These are phyloP conservation scores for Chlamydomonas reinhardtii DNA, from an alignment of 163 green algal genomes.

Conservation along the genomic window DNA sequence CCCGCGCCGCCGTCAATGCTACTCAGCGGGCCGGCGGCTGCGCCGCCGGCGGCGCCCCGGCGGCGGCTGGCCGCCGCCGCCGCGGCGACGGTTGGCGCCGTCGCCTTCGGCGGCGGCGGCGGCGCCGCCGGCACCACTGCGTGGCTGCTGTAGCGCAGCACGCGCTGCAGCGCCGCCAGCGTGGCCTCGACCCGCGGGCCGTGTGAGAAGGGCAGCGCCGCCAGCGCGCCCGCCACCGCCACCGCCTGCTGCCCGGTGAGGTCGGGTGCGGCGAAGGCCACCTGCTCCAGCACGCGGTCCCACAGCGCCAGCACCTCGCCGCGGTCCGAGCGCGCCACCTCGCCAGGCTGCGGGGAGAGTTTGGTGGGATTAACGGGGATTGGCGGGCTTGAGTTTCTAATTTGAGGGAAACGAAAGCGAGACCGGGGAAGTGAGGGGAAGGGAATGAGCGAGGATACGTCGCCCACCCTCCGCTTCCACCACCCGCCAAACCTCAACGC, in stretches of 20 bases:
- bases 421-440: no score
- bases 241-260: conserved; percentile 20
- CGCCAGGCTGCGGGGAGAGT: no score
- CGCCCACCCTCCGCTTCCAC: no score
- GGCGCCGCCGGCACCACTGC: neutral
- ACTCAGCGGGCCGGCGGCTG: neutral
- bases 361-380: no score
- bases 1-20: no score
- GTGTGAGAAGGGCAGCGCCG: neutral
- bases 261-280: neutral
- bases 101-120: neutral
- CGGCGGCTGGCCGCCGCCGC: neutral
- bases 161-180: conserved; percentile 10
- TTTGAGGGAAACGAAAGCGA: no score
- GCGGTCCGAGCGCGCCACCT: neutral
- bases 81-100: neutral
- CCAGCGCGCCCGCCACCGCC: neutral
- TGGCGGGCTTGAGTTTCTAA: no score
- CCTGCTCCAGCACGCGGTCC: neutral
- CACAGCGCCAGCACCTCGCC: conserved; percentile 3
- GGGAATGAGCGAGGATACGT: no score
- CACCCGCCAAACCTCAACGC: no score
- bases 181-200: neutral
- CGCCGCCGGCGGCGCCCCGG: neutral
- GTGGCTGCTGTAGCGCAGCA: conserved; percentile 5